These are phyloP conservation scores for Coemansia sp. DNA, from an alignment of 192 early-diverging fungal species.

Conservation along the genomic window DNA sequence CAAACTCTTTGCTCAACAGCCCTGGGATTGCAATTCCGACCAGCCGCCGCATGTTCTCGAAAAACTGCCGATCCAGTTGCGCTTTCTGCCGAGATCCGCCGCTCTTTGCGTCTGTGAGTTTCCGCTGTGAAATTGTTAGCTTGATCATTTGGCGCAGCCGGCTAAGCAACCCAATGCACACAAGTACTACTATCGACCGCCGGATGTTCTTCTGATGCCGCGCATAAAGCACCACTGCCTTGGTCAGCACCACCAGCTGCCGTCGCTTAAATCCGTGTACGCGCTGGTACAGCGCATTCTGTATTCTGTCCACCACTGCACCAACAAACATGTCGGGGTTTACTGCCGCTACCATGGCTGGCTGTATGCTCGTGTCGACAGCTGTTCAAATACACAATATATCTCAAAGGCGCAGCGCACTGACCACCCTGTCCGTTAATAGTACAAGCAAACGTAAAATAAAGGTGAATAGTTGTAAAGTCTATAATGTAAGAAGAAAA, in stretches of 20 bases:
- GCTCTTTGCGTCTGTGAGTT: not conserved
- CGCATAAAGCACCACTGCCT: constrained; percentile 30
- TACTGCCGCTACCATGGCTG: constrained; percentile 29
- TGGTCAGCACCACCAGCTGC: constrained; percentile 33
- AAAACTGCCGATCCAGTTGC: constrained; percentile 56
- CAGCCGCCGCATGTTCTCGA: constrained; percentile 66
- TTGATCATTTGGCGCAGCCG: constrained; percentile 31
- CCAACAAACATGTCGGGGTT: constrained; percentile 41
- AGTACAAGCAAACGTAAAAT: not conserved
- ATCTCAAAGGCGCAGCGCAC: not conserved
- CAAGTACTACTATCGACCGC: constrained; percentile 33
- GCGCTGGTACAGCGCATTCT: constrained; percentile 26
- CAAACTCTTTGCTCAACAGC: constrained; percentile 78
- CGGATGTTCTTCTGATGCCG: constrained; percentile 38
- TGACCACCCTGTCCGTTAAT: too few species aligned
- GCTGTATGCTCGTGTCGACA: too few species aligned
- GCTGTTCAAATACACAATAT: too few species aligned
- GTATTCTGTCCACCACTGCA: constrained; percentile 25
- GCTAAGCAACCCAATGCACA: constrained; percentile 27
- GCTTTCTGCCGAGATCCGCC: constrained; percentile 16
- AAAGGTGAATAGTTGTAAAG: not conserved
- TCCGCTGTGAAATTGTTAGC: constrained; percentile 35
- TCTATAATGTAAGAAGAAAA: not conserved
- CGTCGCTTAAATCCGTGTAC: constrained; percentile 31
- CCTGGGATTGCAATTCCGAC: constrained; percentile 86